Conservation (phyloP, 345 rosid genomes). For the Arabis alpina region DNA sequence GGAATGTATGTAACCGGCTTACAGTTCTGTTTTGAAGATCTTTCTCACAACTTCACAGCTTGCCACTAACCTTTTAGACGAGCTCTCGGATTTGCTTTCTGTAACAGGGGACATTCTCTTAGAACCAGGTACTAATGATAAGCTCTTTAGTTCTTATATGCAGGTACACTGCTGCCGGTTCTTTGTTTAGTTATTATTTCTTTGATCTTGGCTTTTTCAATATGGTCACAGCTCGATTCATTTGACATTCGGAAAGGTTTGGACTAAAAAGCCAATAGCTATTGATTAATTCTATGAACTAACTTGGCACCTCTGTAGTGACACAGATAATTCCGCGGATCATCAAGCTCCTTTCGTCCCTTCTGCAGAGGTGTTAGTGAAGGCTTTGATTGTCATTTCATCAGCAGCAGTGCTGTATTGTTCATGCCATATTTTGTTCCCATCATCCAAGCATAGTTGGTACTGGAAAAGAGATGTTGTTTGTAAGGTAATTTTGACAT, state of each 20-base stretch:
- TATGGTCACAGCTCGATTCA: not conserved
- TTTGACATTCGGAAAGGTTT: constrained; percentile 13
- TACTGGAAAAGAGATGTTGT: constrained; percentile 70
- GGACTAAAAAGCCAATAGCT: constrained; percentile 9
- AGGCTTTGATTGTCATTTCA: constrained; percentile 72
- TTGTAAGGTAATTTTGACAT: constrained; percentile 68
- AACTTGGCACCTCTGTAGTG: constrained; percentile 66
- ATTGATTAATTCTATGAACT: constrained; percentile 35
- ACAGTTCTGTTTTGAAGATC: too few relatives aligned
- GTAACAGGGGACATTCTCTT: constrained; percentile 54
- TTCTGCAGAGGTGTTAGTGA: constrained; percentile 86
- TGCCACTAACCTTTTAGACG: too few relatives aligned
- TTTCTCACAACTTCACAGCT: too few relatives aligned
- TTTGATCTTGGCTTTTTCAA: constrained; percentile 1
- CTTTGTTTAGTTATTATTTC: constrained; percentile 1
- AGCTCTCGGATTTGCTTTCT: constrained; percentile 66
- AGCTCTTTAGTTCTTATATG: not conserved
- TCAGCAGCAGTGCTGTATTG: constrained; percentile 55
- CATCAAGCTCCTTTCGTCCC: constrained; percentile 62
- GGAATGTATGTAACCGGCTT: too few relatives aligned
- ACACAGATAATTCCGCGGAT: constrained; percentile 75
- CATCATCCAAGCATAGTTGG: constrained; percentile 88
- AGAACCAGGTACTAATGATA: constrained; percentile 62
- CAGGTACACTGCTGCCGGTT: constrained; percentile 5
- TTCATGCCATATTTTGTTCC: constrained; percentile 65